Base-by-base conservation (phyloP, 495 filamentous ascomycete species). In the Podospora australis region DNA sequence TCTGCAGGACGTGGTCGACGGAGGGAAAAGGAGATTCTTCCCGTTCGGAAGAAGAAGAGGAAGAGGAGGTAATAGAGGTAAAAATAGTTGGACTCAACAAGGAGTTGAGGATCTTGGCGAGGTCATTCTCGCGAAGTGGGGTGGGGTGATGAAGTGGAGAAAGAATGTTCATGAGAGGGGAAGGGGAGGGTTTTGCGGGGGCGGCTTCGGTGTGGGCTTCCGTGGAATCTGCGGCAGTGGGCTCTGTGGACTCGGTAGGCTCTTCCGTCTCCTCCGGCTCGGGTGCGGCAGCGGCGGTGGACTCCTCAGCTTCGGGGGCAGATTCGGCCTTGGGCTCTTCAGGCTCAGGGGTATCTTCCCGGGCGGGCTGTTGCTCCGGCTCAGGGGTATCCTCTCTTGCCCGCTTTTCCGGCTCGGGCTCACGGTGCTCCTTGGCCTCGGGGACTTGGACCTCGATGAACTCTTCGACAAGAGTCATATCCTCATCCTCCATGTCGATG, bases 401-500 rank as follows among this genome's bases (percentile, higher is more conserved):
- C n/a, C n/a, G n/a, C n/a, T n/a, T n/a, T n/a, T n/a, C n/a, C 6
- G 32, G 32, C 19, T n/a, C 19, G 9, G 32, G n/a, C 32, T 36
- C 32, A 4, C 32, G 32, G 14, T 36, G 32, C n/a, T 16, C 14
- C 32, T 16, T 17, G 32, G 32, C 32, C 19, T n/a, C n/a, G n/a
- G n/a, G n/a, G n/a, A n/a, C n/a, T n/a, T n/a, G n/a, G n/a, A n/a
- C n/a, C n/a, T n/a, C n/a, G n/a, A n/a, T n/a, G n/a, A n/a, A n/a
- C n/a, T n/a, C n/a, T n/a, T n/a, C n/a, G n/a, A n/a, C n/a, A n/a
- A n/a, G n/a, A n/a, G n/a, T n/a, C n/a, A n/a, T n/a, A 36, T 16
- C 7, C 19, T 36, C 32, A 24, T 43, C 40, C n/a, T 43, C 23
- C 40, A 43, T 43, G n/a, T 43, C 40, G 23, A 43, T 43, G 14